Base-by-base conservation (phyloP, 2,329 filamentous ascomycete species). In the Clonostachys rhizophaga region DNA sequence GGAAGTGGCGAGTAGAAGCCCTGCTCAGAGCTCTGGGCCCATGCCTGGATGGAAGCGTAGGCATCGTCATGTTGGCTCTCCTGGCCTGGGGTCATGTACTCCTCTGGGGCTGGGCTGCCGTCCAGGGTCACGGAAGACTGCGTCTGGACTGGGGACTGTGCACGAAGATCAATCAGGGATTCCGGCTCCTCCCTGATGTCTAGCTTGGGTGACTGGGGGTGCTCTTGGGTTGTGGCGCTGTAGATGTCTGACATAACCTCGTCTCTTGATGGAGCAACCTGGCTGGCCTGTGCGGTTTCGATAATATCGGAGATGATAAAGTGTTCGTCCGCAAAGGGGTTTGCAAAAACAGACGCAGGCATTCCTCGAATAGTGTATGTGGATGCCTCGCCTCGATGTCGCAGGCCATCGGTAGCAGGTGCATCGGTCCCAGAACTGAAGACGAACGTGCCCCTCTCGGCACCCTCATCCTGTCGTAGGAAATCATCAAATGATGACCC, bases 1-100 rank as follows among this genome's bases (percentile, higher is more conserved):
- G 79, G 79, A 18, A 83, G 70, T 5, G 81, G 79, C 6, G 80
- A 83, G 68, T 83, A 84, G 56, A 84, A 83, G 10, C 68, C 63
- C 3, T 39, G 12, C 56, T 67, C 67, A 5, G 75, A 76, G 49
- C 72, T 66, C 53, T 81, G 74, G 2, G 81, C 81, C 81, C 82
- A 85, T 0, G 81, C 82, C 57, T 85, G 79, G 53, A 85, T 84
- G 2, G 79, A 81, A 42, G 76, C 75, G 56, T 76, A 84, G 2
- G 76, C 73, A 13, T 76, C 71, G 13, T 68, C 59, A 17, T 61
- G 62, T 10, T 30, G 24, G 47, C 72, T 65, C 4, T 74, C 68
- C 53, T 77, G 70, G 40, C 74, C 71, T 9, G 76, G 72, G 1
- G 76, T 76, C 67, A 78, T 72, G 61, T 69, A 79, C 54, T 79